Percentiles rank a stretch among this genome's conserved stretches.
Evolutionary conservation across 2,329 filamentous ascomycete genomes (phyloP).

Genomic region (Hypoxylon sp.): DNA sequence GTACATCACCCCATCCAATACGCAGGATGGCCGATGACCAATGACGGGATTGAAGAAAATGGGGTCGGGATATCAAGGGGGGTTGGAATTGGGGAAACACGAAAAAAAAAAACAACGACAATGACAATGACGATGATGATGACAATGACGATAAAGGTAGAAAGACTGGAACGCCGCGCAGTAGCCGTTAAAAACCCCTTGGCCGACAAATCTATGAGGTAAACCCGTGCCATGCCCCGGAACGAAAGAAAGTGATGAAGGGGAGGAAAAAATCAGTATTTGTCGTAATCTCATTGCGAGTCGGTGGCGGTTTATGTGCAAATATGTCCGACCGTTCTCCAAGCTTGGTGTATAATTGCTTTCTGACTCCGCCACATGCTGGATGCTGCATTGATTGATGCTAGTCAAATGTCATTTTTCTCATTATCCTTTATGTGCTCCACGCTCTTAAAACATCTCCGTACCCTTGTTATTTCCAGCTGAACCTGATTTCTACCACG

Average conservation of each 20-base stretch:
- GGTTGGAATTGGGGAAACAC: neutral
- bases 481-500: slow-evolving; percentile 63
- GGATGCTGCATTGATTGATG: slow-evolving; percentile 34
- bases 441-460: neutral
- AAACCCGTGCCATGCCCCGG: slow-evolving; percentile 40
- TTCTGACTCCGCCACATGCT: slow-evolving; percentile 43
- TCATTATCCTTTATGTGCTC: slow-evolving; percentile 32
- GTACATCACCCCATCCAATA: slow-evolving; percentile 19
- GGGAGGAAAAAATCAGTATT: slow-evolving; percentile 28
- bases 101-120: neutral
- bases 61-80: slow-evolving; percentile 18
- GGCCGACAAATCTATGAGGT: slow-evolving; percentile 47
- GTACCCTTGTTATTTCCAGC: neutral
- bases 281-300: slow-evolving; percentile 48
- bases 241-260: slow-evolving; percentile 28
- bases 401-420: slow-evolving; percentile 31
- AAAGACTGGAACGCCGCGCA: slow-evolving; percentile 45
- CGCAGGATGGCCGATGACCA: slow-evolving; percentile 1
- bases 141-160: slow-evolving; percentile 25
- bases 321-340: slow-evolving; percentile 26
- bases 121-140: slow-evolving; percentile 19
- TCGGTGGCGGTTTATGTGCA: slow-evolving; percentile 38
- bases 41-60: slow-evolving; percentile 9
- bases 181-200: slow-evolving; percentile 37
- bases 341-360: slow-evolving; percentile 21